Evolutionary conservation across 2,329 filamentous ascomycete genomes (phyloP).

Genomic region (Botrytis fragariae): DNA sequence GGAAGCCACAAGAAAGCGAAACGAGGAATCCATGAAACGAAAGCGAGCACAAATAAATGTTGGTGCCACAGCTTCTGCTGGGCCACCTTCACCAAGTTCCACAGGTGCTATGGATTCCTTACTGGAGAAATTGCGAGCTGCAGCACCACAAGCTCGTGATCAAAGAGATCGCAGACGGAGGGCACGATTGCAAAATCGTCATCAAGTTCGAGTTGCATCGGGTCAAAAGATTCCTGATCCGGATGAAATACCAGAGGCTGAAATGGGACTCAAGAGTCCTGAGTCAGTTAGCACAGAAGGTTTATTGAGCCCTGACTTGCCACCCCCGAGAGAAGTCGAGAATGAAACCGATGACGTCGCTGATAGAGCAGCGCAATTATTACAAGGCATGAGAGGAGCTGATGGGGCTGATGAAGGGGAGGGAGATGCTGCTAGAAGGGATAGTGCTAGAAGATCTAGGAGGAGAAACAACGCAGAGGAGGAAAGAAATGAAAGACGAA

Average conservation of each 20-base stretch:
- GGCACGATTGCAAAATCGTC: slow-evolving; percentile 83
- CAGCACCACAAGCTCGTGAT: slow-evolving; percentile 84
- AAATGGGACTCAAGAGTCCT: slow-evolving; percentile 54
- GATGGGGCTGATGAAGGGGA: slow-evolving; percentile 53
- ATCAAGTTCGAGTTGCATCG: slow-evolving; percentile 85
- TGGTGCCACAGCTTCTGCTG: slow-evolving; percentile 41
- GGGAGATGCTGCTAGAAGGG: slow-evolving; percentile 49
- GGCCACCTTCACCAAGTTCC: slow-evolving; percentile 64
- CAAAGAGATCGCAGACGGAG: slow-evolving; percentile 84
- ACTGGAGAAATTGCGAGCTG: slow-evolving; percentile 89
- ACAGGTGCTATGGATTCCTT: slow-evolving; percentile 95
- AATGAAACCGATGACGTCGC: slow-evolving; percentile 66
- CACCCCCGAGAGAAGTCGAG: slow-evolving; percentile 29
- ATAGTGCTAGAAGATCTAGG: slow-evolving; percentile 59
- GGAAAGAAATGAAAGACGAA: slow-evolving; percentile 65
- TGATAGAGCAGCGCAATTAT: slow-evolving; percentile 75
- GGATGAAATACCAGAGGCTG: slow-evolving; percentile 58
- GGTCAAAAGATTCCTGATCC: slow-evolving; percentile 83
- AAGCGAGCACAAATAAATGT: slow-evolving; percentile 70
- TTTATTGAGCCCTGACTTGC: slow-evolving; percentile 28
- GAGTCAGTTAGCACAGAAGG: slow-evolving; percentile 40
- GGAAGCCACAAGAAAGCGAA: slow-evolving; percentile 80
- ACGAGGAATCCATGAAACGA: slow-evolving; percentile 89
- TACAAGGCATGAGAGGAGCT: slow-evolving; percentile 76
- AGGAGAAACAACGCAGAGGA: slow-evolving; percentile 70